phyloP scores from a whole-genome alignment of 176 grass and related monocot species.

The Aegilops speltoides region DNA sequence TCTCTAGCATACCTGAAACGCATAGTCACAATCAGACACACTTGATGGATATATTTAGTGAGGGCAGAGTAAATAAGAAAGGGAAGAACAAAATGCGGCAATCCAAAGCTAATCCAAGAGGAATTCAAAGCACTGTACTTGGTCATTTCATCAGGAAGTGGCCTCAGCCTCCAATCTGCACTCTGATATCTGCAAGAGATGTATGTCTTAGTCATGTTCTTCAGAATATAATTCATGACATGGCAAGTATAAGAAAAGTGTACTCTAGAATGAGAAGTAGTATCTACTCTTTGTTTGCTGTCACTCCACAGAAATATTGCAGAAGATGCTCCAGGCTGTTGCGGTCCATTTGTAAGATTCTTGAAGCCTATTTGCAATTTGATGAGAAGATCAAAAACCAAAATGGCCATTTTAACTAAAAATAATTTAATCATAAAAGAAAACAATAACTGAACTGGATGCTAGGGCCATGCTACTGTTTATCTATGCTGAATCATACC shows the following conservation, averaged over 20 bases:
- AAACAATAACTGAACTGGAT: not conserved
- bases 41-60: slow-evolving; percentile 4
- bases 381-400: slow-evolving; percentile 33
- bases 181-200: slow-evolving; percentile 84
- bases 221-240: slow-evolving; percentile 20
- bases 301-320: slow-evolving; percentile 82
- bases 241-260: not conserved
- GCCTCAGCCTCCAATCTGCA: slow-evolving; percentile 96
- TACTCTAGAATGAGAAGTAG: slow-evolving; percentile 1
- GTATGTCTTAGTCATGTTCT: slow-evolving; percentile 19
- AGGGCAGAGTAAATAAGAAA: not conserved
- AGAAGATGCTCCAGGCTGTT: slow-evolving; percentile 92
- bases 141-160: slow-evolving; percentile 85
- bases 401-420: not conserved
- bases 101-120: slow-evolving; percentile 21
- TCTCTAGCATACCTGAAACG: slow-evolving; percentile 88
- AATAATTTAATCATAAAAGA: slow-evolving; percentile 17
- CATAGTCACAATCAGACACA: slow-evolving; percentile 22
- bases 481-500: slow-evolving; percentile 45
- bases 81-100: slow-evolving; percentile 10
- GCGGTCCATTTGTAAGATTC: slow-evolving; percentile 78
- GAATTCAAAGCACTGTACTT: slow-evolving; percentile 56
- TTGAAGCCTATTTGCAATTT: slow-evolving; percentile 72
- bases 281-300: slow-evolving; percentile 89
- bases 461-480: not conserved